These are phyloP conservation scores for Solanum pinnatisectum DNA, from an alignment of 257 asterid genomes.

Conservation along the genomic window DNA sequence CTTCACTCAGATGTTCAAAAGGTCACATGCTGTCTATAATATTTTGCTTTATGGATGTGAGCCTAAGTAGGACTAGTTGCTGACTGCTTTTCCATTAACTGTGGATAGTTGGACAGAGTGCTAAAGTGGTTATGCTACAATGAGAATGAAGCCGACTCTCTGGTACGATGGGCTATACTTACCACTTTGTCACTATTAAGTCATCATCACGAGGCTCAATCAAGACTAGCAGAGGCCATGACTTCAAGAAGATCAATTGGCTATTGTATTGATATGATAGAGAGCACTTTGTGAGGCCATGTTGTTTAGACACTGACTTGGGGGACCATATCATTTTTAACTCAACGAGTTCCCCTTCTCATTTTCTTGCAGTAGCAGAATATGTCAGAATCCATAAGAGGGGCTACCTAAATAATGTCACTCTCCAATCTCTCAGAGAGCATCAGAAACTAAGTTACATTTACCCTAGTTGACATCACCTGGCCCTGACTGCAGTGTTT, in stretches of 20 bases:
- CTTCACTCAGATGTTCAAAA: conserved; percentile 61
- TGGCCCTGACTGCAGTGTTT: not conserved
- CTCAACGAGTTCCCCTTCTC: not conserved
- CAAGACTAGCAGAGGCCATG: conserved; percentile 52
- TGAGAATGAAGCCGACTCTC: conserved; percentile 21
- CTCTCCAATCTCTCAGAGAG: not conserved
- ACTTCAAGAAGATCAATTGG: conserved; percentile 51
- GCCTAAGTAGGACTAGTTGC: not conserved
- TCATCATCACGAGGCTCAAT: conserved; percentile 27
- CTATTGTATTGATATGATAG: conserved; percentile 46
- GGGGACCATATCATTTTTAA: not conserved
- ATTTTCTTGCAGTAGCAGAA: not conserved
- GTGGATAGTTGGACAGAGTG: conserved; percentile 42
- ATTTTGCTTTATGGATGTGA: not conserved
- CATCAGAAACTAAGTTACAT: not conserved
- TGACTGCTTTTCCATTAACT: not conserved
- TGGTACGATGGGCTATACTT: conserved; percentile 32
- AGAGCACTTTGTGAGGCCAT: conserved; percentile 12
- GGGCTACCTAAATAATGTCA: not conserved
- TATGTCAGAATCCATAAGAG: not conserved
- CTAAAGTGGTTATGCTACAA: conserved; percentile 28
- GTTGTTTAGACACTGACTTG: not conserved
- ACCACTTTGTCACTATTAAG: conserved; percentile 29
- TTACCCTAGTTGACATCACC: not conserved
- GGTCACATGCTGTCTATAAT: conserved; percentile 44